These are phyloP conservation scores for Pochonia chlamydosporia DNA, from an alignment of 2,329 filamentous ascomycete genomes.

Conservation along the genomic window DNA sequence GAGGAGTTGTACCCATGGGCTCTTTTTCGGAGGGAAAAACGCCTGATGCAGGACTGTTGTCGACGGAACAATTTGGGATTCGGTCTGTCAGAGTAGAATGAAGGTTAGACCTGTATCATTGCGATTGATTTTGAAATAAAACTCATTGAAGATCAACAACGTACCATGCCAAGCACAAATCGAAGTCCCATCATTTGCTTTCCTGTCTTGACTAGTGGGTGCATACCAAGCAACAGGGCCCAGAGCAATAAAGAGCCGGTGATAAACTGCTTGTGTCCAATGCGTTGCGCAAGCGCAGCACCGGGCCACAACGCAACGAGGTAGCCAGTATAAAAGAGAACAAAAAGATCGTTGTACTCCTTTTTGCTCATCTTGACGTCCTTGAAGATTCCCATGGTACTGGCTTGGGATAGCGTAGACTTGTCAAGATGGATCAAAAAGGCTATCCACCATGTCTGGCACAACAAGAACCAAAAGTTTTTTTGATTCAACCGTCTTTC, in stretches of 20 bases:
- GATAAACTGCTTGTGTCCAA: conserved; percentile 19
- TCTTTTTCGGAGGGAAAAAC: conserved; percentile 21
- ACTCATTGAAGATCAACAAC: too few species aligned
- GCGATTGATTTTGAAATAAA: too few species aligned
- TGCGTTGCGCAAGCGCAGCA: conserved; percentile 14
- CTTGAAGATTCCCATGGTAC: conserved; percentile 20
- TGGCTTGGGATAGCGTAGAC: conserved; percentile 17
- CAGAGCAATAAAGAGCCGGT: conserved; percentile 15
- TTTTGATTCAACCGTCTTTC: conserved; percentile 11
- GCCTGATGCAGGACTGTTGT: conserved; percentile 22
- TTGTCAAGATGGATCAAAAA: conserved; percentile 21
- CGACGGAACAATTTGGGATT: conserved; percentile 21
- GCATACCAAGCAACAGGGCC: conserved; percentile 17
- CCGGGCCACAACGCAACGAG: conserved; percentile 18
- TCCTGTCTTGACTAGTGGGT: conserved; percentile 16
- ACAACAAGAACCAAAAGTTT: conserved; percentile 18
- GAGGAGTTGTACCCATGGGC: conserved; percentile 21
- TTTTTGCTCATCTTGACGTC: conserved; percentile 16
- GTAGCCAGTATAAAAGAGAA: conserved; percentile 18
- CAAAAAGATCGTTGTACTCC: conserved; percentile 17
- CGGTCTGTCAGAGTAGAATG: conserved; percentile 13
- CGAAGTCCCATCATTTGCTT: conserved; percentile 15
- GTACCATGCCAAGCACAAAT: conserved; percentile 18
- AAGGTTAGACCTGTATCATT: background rate
- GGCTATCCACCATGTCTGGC: conserved; percentile 17